A percentile compares a stretch with the other conserved stretches of the same genome.
Conservation (phyloP, 495 filamentous ascomycete genomes). For the Jackrogersella multiformis region DNA sequence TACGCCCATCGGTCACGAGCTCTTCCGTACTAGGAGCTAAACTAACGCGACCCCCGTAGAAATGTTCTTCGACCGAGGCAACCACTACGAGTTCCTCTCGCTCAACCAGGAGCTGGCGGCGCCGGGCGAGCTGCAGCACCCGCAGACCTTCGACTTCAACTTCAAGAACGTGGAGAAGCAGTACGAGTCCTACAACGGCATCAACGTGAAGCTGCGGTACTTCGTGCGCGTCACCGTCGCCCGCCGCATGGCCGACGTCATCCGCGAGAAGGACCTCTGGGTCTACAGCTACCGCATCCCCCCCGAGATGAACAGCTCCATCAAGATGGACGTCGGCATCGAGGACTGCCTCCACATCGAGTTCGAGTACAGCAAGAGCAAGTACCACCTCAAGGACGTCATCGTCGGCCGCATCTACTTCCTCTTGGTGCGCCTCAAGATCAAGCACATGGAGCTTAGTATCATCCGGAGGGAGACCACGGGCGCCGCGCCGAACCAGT, state of each 20-base stretch:
- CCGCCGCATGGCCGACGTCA: slow-evolving; percentile 94
- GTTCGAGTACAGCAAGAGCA: slow-evolving; percentile 99
- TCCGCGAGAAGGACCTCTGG: slow-evolving; percentile 99
- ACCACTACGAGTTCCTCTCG: slow-evolving; percentile 98
- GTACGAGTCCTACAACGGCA: slow-evolving; percentile 99
- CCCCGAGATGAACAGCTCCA: slow-evolving; percentile 95
- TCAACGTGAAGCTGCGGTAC: slow-evolving; percentile 98
- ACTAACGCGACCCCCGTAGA: slow-evolving; percentile 56
- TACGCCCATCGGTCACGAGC: neutral
- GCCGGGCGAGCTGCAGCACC: slow-evolving; percentile 96
- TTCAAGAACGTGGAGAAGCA: slow-evolving; percentile 99
- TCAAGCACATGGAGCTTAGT: slow-evolving; percentile 99
- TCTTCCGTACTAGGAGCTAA: neutral
- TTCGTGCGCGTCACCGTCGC: slow-evolving; percentile 97
- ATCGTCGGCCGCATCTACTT: slow-evolving; percentile 99
- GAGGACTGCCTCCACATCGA: slow-evolving; percentile 99
- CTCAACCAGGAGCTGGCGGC: slow-evolving; percentile 95
- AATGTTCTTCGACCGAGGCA: slow-evolving; percentile 99
- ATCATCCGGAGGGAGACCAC: slow-evolving; percentile 98
- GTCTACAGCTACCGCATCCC: slow-evolving; percentile 99
- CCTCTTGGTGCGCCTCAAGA: slow-evolving; percentile 95
- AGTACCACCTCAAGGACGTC: slow-evolving; percentile 99
- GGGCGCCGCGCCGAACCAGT: slow-evolving; percentile 98
- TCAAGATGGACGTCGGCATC: slow-evolving; percentile 99
- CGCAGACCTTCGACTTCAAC: slow-evolving; percentile 98